Percentiles rank a stretch among this genome's conserved stretches.
These are phyloP conservation scores for Metschnikowia arizonensis DNA, from an alignment of 805 yeast species.

Conservation along the genomic window DNA sequence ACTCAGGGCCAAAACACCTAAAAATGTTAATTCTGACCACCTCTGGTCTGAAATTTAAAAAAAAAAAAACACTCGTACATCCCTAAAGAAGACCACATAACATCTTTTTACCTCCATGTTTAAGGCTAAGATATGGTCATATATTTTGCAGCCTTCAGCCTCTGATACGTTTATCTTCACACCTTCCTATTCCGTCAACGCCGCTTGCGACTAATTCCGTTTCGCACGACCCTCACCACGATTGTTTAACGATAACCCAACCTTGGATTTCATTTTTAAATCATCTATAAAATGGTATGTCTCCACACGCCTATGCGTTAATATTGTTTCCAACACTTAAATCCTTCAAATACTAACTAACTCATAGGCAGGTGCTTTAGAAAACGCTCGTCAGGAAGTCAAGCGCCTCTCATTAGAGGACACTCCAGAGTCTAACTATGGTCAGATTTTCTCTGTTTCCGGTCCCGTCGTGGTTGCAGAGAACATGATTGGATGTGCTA, in stretches of 20 bases:
- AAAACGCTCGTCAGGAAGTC: slow-evolving; percentile 92
- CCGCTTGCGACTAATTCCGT: slow-evolving; percentile 7
- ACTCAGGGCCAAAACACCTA: neutral
- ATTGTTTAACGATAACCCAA: slow-evolving; percentile 5
- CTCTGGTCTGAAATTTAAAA: too few species aligned
- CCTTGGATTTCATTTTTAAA: neutral
- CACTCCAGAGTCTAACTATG: slow-evolving; percentile 72
- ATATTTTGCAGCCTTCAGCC: neutral
- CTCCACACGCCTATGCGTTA: neutral
- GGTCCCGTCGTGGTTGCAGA: slow-evolving; percentile 98
- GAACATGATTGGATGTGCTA: slow-evolving; percentile 98
- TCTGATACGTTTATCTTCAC: slow-evolving; percentile 6
- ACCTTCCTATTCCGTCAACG: slow-evolving; percentile 10
- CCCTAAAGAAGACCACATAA: too few species aligned
- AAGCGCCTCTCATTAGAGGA: slow-evolving; percentile 76
- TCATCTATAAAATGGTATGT: slow-evolving; percentile 12
- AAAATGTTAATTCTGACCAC: neutral
- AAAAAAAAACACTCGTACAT: too few species aligned
- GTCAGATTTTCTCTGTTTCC: slow-evolving; percentile 88
- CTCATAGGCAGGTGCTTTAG: slow-evolving; percentile 86
- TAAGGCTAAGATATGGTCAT: too few species aligned
- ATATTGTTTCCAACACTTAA: too few species aligned
- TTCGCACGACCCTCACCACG: slow-evolving; percentile 8
- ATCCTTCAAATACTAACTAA: slow-evolving; percentile 7
- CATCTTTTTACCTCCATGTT: too few species aligned